Evolutionary conservation across 2,329 filamentous ascomycete species (phyloP).

Genomic region (Sporothrix variecibatus): DNA sequence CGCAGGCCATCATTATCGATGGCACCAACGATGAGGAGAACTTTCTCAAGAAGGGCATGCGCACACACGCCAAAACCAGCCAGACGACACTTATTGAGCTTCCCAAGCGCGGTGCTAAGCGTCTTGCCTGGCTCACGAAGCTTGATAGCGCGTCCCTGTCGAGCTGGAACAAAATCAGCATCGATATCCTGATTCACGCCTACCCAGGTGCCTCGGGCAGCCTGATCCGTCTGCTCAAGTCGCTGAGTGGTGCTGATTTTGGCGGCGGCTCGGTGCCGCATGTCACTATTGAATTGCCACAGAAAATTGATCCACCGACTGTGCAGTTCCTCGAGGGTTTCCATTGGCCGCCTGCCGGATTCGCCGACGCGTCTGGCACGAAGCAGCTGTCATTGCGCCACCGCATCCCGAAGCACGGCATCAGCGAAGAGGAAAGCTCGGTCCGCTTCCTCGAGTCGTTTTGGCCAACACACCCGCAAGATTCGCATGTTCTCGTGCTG

Average conservation of each 20-base stretch:
- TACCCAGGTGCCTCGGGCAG: conserved; percentile 70
- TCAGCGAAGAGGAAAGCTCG: conserved; percentile 70
- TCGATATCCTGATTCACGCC: conserved; percentile 85
- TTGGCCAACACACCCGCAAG: conserved; percentile 67
- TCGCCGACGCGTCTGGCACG: conserved; percentile 44
- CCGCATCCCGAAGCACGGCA: conserved; percentile 62
- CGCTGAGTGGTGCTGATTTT: conserved; percentile 75
- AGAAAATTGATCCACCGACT: conserved; percentile 65
- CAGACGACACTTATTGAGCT: conserved; percentile 72
- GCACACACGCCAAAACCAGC: conserved; percentile 53
- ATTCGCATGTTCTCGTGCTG: conserved; percentile 80
- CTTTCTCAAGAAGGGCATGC: conserved; percentile 65
- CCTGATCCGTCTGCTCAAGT: conserved; percentile 73
- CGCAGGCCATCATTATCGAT: conserved; percentile 75
- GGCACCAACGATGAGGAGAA: conserved; percentile 64
- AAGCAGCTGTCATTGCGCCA: conserved; percentile 70
- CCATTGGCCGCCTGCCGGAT: conserved; percentile 62
- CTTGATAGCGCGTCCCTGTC: conserved; percentile 72
- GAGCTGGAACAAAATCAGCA: conserved; percentile 73
- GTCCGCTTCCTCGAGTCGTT: conserved; percentile 82
- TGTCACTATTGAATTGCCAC: conserved; percentile 81
- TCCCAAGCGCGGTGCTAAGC: conserved; percentile 62
- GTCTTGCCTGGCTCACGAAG: conserved; percentile 74
- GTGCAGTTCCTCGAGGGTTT: conserved; percentile 64
- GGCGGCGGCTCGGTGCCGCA: conserved; percentile 68